Percentiles rank a stretch among this genome's conserved stretches.
These are phyloP conservation scores for Malassezia pachydermatis DNA, from an alignment of 1,284 basidiomycete species.

Conservation along the genomic window DNA sequence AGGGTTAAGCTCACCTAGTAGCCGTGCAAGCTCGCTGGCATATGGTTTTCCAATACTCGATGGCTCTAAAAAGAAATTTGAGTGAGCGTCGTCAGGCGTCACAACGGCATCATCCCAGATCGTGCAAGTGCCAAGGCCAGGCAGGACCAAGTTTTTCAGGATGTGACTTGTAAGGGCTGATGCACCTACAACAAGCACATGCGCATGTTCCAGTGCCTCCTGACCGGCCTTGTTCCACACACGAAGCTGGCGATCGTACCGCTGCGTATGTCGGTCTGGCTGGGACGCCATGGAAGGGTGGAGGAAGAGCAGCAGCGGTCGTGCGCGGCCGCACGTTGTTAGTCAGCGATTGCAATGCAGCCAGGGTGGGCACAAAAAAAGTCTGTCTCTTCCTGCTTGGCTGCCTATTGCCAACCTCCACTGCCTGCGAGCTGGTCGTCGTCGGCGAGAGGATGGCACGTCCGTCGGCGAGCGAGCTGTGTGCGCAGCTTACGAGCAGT, in stretches of 20 bases:
- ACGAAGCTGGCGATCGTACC: conserved; percentile 53
- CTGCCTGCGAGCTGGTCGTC: too few species aligned
- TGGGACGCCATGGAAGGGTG: not conserved
- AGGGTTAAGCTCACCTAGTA: conserved; percentile 77
- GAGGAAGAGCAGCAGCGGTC: too few species aligned
- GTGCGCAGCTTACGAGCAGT: conserved; percentile 11
- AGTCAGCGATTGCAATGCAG: not conserved
- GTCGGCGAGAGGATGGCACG: conserved; percentile 4
- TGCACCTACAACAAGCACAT: conserved; percentile 68
- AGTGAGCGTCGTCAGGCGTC: conserved; percentile 68
- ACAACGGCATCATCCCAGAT: conserved; percentile 63
- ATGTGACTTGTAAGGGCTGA: conserved; percentile 72
- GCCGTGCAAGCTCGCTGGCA: conserved; percentile 66
- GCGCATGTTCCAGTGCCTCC: conserved; percentile 72
- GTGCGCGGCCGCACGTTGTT: too few species aligned
- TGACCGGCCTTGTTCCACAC: conserved; percentile 93
- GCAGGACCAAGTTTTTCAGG: conserved; percentile 88
- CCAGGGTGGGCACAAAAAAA: too few species aligned
- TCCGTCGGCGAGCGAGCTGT: conserved; percentile 4
- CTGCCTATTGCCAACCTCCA: not conserved
- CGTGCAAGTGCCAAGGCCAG: conserved; percentile 82
- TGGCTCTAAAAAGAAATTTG: conserved; percentile 83
- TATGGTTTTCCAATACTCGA: conserved; percentile 67
- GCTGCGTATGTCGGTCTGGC: conserved; percentile 30
- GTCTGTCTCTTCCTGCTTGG: not conserved